A percentile compares a stretch with the other conserved stretches of the same genome.
These are phyloP conservation scores for Candolleomyces aberdarensis DNA, from an alignment of 768 basidiomycete species.

Conservation along the genomic window DNA sequence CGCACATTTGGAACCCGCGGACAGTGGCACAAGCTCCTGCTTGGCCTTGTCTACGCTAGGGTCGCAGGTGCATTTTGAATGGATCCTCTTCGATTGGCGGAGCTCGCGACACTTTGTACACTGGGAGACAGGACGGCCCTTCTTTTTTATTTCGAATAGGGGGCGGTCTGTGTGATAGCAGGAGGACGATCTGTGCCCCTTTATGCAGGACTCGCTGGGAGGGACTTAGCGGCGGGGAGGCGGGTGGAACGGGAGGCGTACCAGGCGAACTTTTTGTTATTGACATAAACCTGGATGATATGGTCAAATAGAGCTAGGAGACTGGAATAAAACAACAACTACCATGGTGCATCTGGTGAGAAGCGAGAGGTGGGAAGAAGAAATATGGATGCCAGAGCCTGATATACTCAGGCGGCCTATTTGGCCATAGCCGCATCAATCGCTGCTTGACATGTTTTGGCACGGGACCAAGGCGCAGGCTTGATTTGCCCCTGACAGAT, in stretches of 20 bases:
- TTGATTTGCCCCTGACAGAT: slow-evolving; percentile 8
- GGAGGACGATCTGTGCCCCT: slow-evolving; percentile 88
- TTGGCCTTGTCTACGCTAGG: slow-evolving; percentile 33
- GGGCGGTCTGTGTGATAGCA: slow-evolving; percentile 87
- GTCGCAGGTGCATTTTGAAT: slow-evolving; percentile 78
- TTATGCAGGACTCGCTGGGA: slow-evolving; percentile 84
- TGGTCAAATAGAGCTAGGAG: not conserved
- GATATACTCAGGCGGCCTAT: not conserved
- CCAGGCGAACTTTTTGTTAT: slow-evolving; percentile 78
- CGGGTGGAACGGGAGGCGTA: slow-evolving; percentile 24
- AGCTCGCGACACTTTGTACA: slow-evolving; percentile 82
- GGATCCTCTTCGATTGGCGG: slow-evolving; percentile 74
- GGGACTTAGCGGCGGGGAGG: slow-evolving; percentile 6
- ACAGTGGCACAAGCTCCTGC: slow-evolving; percentile 29
- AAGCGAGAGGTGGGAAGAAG: not conserved
- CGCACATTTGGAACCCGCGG: slow-evolving; percentile 41
- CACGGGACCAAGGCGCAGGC: no score
- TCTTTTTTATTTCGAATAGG: slow-evolving; percentile 89
- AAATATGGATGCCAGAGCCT: not conserved
- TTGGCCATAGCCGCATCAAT: no score
- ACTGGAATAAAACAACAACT: not conserved
- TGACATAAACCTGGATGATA: slow-evolving; percentile 60
- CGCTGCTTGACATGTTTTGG: no score
- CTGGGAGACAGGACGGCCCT: slow-evolving; percentile 89
- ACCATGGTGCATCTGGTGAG: slow-evolving; percentile 9